These are phyloP conservation scores for Fusarium sp. DNA, from an alignment of 2,329 filamentous ascomycete species.

Conservation along the genomic window DNA sequence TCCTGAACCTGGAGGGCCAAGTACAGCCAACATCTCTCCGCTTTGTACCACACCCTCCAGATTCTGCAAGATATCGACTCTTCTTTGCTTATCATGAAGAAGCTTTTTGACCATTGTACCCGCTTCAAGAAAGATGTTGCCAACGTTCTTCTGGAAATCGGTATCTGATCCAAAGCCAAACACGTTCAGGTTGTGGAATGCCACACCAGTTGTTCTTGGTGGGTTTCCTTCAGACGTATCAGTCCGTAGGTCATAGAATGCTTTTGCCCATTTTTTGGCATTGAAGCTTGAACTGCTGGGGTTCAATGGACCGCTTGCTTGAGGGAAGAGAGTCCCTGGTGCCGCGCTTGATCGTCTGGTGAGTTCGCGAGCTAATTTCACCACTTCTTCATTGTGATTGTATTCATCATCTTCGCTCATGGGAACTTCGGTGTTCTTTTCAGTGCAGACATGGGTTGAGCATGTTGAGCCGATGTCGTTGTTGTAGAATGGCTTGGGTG, in stretches of 20 bases:
- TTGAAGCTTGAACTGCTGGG: conserved; percentile 57
- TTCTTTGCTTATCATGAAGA: conserved; percentile 59
- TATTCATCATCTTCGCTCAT: conserved; percentile 13
- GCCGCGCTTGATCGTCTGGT: conserved; percentile 45
- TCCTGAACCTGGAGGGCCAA: conserved; percentile 75
- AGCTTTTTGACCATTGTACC: conserved; percentile 31
- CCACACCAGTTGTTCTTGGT: conserved; percentile 47
- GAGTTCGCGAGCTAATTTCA: conserved; percentile 48
- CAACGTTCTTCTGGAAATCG: conserved; percentile 48
- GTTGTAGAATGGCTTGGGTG: neutral
- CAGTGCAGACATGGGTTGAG: conserved; percentile 28
- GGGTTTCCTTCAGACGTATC: conserved; percentile 44
- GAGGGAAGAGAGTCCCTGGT: conserved; percentile 47
- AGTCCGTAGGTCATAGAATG: conserved; percentile 48
- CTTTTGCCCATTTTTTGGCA: conserved; percentile 59
- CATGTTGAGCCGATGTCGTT: conserved; percentile 31
- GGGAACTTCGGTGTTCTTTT: conserved; percentile 24
- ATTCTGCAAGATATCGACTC: conserved; percentile 73
- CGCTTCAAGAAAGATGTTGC: conserved; percentile 43
- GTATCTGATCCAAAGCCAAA: conserved; percentile 48
- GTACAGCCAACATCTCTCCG: conserved; percentile 78
- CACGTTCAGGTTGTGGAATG: conserved; percentile 45
- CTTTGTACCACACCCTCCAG: conserved; percentile 74
- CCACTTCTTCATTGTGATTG: conserved; percentile 35
- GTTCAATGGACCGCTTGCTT: conserved; percentile 50